Evolutionary conservation across 2,329 filamentous ascomycete genomes (phyloP).

Genomic region (Penicillium nordicum): DNA sequence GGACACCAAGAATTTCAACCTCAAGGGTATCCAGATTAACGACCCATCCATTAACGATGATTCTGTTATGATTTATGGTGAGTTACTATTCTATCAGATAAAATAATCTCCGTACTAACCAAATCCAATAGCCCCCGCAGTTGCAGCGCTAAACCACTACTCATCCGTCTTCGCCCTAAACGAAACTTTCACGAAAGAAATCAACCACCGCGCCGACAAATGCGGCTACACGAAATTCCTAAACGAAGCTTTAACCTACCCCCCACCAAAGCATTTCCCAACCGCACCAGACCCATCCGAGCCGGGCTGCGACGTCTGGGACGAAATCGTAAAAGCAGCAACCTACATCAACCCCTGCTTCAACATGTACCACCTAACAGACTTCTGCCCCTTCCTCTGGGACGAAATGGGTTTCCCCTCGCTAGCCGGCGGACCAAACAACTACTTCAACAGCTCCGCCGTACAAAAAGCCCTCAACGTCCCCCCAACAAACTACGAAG

Average conservation of each 20-base stretch:
- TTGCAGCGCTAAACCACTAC: conserved; percentile 43
- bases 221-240: conserved; percentile 47
- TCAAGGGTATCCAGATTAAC: conserved; percentile 68
- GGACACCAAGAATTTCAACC: conserved; percentile 64
- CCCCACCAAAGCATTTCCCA: conserved; percentile 61
- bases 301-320: conserved; percentile 56
- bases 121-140: conserved; percentile 30
- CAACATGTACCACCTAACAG: conserved; percentile 69
- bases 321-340: conserved; percentile 54
- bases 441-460: conserved; percentile 68
- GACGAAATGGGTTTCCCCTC: conserved; percentile 69
- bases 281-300: conserved; percentile 43
- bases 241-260: conserved; percentile 57
- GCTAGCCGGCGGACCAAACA: conserved; percentile 55
- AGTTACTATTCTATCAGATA: not conserved
- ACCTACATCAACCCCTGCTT: conserved; percentile 69
- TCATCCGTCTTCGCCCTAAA: conserved; percentile 44
- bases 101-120: not conserved
- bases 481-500: conserved; percentile 43
- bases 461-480: conserved; percentile 67
- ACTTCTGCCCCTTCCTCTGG: conserved; percentile 66
- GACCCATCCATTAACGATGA: conserved; percentile 62
- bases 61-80: conserved; percentile 48
- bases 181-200: conserved; percentile 36
- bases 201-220: conserved; percentile 38